Conservation (phyloP, 2,329 filamentous ascomycete genomes). For the Ophiostoma sp. region DNA sequence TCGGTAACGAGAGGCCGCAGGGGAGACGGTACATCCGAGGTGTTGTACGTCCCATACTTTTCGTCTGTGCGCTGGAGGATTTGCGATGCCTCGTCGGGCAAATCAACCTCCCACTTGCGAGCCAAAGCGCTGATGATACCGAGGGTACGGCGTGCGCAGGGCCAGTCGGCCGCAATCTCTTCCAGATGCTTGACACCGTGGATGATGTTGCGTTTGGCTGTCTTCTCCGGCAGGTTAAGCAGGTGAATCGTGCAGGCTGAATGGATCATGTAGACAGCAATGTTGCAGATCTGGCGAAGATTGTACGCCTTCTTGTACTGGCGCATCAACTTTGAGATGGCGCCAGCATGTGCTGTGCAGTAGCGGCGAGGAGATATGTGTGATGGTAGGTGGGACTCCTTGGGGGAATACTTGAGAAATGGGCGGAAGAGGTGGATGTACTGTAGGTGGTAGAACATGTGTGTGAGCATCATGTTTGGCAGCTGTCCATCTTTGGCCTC, state of each 20-base stretch:
- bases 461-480: constrained; percentile 71
- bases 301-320: constrained; percentile 91
- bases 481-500: constrained; percentile 85
- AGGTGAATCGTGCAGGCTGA: constrained; percentile 93
- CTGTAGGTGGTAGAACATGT: constrained; percentile 90
- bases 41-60: constrained; percentile 69
- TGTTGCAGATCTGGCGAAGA: constrained; percentile 88
- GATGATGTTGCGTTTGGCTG: constrained; percentile 79
- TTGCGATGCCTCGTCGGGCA: constrained; percentile 74
- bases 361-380: constrained; percentile 87
- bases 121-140: constrained; percentile 78
- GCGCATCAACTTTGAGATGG: constrained; percentile 89
- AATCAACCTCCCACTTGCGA: constrained; percentile 80
- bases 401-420: constrained; percentile 65
- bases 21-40: constrained; percentile 57
- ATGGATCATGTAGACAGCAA: constrained; percentile 92
- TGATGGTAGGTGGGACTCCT: constrained; percentile 72
- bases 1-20: constrained; percentile 26
- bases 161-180: constrained; percentile 93
- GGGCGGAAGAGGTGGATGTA: constrained; percentile 23
- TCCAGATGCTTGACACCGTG: constrained; percentile 89
- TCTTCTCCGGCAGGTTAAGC: constrained; percentile 88
- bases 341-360: constrained; percentile 81
- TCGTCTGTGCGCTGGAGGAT: constrained; percentile 73
- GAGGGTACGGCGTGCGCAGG: constrained; percentile 78